Base-by-base conservation (phyloP, 768 basidiomycete genomes). In the Kwoniella pini region DNA sequence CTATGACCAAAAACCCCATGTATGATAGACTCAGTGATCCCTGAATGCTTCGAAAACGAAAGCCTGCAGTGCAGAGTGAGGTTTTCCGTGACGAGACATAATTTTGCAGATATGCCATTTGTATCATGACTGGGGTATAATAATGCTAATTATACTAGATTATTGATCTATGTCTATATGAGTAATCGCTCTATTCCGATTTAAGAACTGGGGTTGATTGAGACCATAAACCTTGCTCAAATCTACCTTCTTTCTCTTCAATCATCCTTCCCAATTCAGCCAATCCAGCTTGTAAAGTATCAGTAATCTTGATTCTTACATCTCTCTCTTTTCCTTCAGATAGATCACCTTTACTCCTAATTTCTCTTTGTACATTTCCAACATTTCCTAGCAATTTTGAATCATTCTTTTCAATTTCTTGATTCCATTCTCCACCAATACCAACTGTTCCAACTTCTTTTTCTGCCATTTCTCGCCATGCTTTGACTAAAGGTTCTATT, bases 221-320 rank as follows among this genome's bases (percentile, higher is more conserved):
- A 9, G 66, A 59, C 77, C 77, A 78, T 42, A 66, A 54, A 0
- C 68, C 66, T 43, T 62, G 66, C 40, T 70, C 75, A 38, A 69
- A 71, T 50, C 74, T 66, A 28, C 77, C 77, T 63, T 78, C 75
- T 26, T 56, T 52, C 45, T 57, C 52, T 44, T 71, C 70, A 4
- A 74, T 70, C 38, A 52, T 49, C 48, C 60, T 50, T 0, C 79
- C 79, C 36, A 80, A 44, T 44, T 61, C 53, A 57, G 62, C 57
- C 55, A 80, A 42, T 30, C 68, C 75, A 22, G 71, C 64, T 54
- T 74, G 66, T 33, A 88, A 66, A 24, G 83, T 67, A 15, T 81
- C 80, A 2, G 85, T 86, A 24, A 89, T 80, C 60, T 82, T 80
- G 53, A 83, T 83, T 60, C 88, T 80, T 49, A 85, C 73, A 38